phyloP scores from a whole-genome alignment of 805 yeast genomes.

The Blastobotrys robertii region DNA sequence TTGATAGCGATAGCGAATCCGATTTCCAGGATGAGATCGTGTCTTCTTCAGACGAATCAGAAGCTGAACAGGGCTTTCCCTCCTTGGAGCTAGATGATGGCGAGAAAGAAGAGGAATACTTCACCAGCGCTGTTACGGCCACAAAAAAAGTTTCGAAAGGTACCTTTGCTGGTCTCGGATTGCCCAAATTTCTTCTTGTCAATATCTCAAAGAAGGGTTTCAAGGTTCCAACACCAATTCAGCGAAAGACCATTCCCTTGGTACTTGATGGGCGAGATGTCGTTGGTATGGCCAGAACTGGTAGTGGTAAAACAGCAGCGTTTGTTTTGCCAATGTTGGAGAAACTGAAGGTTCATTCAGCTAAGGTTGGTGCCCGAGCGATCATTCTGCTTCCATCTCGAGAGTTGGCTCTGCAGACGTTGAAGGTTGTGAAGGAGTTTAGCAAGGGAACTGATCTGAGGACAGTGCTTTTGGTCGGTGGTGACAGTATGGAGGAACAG shows the following conservation, averaged over 20 bases:
- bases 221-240: constrained; percentile 95
- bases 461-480: constrained; percentile 80
- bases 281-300: constrained; percentile 99
- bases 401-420: constrained; percentile 91
- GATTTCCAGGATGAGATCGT: constrained; percentile 25
- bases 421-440: constrained; percentile 81
- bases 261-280: constrained; percentile 83
- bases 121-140: background rate
- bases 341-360: constrained; percentile 69
- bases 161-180: constrained; percentile 82
- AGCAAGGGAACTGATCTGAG: constrained; percentile 75
- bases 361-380: constrained; percentile 83
- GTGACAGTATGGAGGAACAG: constrained; percentile 97
- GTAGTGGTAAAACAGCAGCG: constrained; percentile 98
- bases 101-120: constrained; percentile 14
- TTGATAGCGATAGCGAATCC: constrained; percentile 15
- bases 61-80: constrained; percentile 26
- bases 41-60: constrained; percentile 41
- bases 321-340: constrained; percentile 86
- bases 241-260: constrained; percentile 87
- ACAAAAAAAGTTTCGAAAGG: constrained; percentile 36
- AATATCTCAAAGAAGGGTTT: constrained; percentile 81
- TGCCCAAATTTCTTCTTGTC: constrained; percentile 57
- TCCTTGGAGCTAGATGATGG: constrained; percentile 34
- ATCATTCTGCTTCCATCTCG: constrained; percentile 88